Conservation (phyloP, 2,329 filamentous ascomycete species). For the Graphilbum fragrans region DNA sequence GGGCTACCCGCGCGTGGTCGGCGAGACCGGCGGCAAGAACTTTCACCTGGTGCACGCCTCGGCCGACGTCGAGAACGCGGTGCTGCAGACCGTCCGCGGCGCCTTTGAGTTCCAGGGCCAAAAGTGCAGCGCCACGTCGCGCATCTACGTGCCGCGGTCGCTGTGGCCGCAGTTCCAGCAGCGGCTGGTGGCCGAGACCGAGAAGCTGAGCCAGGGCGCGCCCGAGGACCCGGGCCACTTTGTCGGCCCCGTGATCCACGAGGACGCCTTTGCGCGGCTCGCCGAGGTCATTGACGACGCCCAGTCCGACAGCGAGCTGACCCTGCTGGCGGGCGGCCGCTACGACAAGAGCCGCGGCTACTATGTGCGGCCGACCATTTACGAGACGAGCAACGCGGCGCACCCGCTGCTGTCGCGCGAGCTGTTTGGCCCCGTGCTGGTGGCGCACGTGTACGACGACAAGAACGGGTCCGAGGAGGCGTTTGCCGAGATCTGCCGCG, state of each 20-base stretch:
- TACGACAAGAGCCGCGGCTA: constrained; percentile 29
- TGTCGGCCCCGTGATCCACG: constrained; percentile 36
- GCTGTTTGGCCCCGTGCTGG: constrained; percentile 35
- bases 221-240: constrained; percentile 24
- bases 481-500: constrained; percentile 39
- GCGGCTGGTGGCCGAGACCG: constrained; percentile 22
- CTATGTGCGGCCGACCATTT: constrained; percentile 34
- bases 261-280: constrained; percentile 31
- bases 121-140: constrained; percentile 37
- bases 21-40: constrained; percentile 41
- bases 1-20: constrained; percentile 50
- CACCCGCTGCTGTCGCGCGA: constrained; percentile 33
- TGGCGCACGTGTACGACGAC: constrained; percentile 35
- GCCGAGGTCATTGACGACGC: constrained; percentile 29
- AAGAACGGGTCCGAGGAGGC: constrained; percentile 24
- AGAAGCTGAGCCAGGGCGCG: constrained; percentile 18
- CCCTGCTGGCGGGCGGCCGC: constrained; percentile 30
- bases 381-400: constrained; percentile 24
- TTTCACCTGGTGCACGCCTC: constrained; percentile 36
- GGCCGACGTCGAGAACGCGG: constrained; percentile 32
- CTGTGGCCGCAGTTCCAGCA: constrained; percentile 25
- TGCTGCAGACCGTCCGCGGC: constrained; percentile 31
- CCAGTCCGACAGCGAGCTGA: constrained; percentile 27
- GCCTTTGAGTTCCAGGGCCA: constrained; percentile 39
- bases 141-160: constrained; percentile 42